Base-by-base conservation (phyloP, 2,329 filamentous ascomycete species). In the Camillea tinctor region DNA sequence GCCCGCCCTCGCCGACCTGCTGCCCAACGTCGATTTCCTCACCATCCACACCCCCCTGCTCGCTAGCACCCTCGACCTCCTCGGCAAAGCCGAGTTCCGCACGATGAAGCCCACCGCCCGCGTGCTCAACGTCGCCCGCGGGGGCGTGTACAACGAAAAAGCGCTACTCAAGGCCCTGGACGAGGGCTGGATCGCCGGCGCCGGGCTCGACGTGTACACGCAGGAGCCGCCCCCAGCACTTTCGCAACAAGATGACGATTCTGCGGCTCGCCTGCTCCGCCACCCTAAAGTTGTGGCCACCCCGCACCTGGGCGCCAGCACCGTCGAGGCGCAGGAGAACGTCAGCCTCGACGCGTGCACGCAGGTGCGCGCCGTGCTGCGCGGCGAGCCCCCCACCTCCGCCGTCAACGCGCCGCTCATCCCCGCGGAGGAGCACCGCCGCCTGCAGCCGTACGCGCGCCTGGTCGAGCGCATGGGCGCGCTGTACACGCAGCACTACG, bases 391-490 rank as follows among this genome's bases (percentile, higher is more conserved):
- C 1, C 91, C 91, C 0, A 90, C 89, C 1, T 86, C 84, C 20
- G 90, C 91, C 4, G 91, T 94, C 70, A 94, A 95, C 65, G 91
- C 90, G 0, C 91, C 91, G 4, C 83, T 94, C 57, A 94, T 94
- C 63, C 79, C 93, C 17, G 90, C 90, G 0, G 90, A 93, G 64
- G 91, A 94, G 74, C 93, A 92, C 71, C 82, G 87, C 63, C 91
- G 89, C 61, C 79, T 94, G 4, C 88, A 91, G 68, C 91, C 91
- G 0, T 93, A 91, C 66, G 63, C 94, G 5, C 80, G 80, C 8
- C 81, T 95, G 0, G 82, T 93, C 9, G 91, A 95, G 74, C 90
- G 89, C 68, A 91, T 95, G 84, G 91, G 91, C 1, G 83, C 82
- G 2, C 77, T 94, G 0, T 94, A 93, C 71, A 93, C 90, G 0